Conservation (phyloP, 2,329 filamentous ascomycete species). For the Diaporthe citri region DNA sequence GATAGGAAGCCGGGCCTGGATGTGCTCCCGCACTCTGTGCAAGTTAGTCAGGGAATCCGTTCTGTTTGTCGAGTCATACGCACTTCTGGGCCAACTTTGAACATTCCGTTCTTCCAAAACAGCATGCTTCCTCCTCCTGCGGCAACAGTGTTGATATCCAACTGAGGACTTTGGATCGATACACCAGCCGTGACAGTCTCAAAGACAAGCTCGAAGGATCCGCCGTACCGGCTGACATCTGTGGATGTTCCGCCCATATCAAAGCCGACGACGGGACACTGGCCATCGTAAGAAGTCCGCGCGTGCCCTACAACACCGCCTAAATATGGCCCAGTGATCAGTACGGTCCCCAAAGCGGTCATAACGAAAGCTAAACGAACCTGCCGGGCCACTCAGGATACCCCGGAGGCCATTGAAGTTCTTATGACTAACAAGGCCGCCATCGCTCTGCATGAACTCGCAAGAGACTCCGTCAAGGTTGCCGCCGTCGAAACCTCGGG, state of each 20-base stretch:
- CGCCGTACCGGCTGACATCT: slow-evolving; percentile 77
- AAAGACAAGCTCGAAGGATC: slow-evolving; percentile 79
- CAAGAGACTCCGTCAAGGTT: slow-evolving; percentile 58
- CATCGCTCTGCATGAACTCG: slow-evolving; percentile 76
- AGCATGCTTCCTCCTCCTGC: slow-evolving; percentile 65
- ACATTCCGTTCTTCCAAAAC: slow-evolving; percentile 77
- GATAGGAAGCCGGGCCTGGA: slow-evolving; percentile 79
- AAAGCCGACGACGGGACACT: slow-evolving; percentile 68
- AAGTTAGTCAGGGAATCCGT: neutral
- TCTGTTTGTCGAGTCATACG: neutral
- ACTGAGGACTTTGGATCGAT: slow-evolving; percentile 77
- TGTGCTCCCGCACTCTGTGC: slow-evolving; percentile 75
- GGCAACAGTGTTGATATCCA: slow-evolving; percentile 80
- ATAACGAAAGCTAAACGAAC: slow-evolving; percentile 45
- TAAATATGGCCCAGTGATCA: neutral
- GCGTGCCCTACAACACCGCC: slow-evolving; percentile 78
- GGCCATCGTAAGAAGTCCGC: slow-evolving; percentile 74
- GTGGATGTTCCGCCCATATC: slow-evolving; percentile 75
- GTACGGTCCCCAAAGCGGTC: neutral
- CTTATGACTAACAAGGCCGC: slow-evolving; percentile 61
- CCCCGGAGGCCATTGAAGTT: slow-evolving; percentile 74
- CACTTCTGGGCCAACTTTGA: slow-evolving; percentile 74
- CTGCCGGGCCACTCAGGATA: slow-evolving; percentile 76
- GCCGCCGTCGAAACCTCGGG: slow-evolving; percentile 72
- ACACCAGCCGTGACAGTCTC: slow-evolving; percentile 79